Conservation (phyloP, 768 basidiomycete species). For the Lactarius trivialis region DNA sequence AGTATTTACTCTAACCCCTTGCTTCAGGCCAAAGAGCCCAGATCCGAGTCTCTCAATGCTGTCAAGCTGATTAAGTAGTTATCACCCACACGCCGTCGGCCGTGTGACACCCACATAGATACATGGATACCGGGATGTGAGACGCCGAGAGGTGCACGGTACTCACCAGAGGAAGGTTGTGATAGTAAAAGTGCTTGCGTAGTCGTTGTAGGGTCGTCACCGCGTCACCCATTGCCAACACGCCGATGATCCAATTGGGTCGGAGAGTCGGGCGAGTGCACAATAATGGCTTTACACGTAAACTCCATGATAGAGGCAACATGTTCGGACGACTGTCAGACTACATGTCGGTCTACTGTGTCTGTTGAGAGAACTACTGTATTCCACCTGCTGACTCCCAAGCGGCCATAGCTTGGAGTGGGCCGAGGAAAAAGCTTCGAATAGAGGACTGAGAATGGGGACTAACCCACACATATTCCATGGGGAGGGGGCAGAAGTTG, state of each 20-base stretch:
- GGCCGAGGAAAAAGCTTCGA: neutral
- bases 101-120: too few relatives aligned
- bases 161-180: neutral
- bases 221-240: too few relatives aligned
- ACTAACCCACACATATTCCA: neutral
- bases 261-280: too few relatives aligned
- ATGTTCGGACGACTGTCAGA: too few relatives aligned
- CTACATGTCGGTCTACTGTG: too few relatives aligned
- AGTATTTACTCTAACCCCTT: neutral
- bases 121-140: neutral
- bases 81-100: too few relatives aligned
- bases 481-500: neutral
- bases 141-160: neutral
- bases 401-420: neutral
- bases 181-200: neutral
- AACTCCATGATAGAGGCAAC: neutral
- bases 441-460: neutral
- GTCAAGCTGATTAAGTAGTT: neutral
- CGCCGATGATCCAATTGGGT: too few relatives aligned
- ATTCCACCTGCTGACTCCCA: neutral
- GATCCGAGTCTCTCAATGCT: neutral
- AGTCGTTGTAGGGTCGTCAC: too few relatives aligned
- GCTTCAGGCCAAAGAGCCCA: neutral
- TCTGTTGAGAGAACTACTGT: too few relatives aligned
- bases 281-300: neutral